Base-by-base conservation (phyloP, 495 filamentous ascomycete species). In the Xylaria palmicola region DNA sequence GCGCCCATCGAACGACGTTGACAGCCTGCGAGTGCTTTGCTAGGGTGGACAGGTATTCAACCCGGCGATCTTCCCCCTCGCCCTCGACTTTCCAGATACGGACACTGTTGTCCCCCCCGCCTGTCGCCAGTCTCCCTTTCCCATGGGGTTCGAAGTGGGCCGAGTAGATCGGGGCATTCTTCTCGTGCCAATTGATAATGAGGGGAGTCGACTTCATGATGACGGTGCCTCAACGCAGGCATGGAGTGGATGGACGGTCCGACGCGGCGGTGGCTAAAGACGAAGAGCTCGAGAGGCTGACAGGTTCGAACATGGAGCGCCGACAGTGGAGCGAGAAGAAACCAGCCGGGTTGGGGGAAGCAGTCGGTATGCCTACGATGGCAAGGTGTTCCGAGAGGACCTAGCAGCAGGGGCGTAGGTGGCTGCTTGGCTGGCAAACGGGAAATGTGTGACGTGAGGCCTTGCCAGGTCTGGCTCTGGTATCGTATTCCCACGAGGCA, bases 91-190 rank as follows among this genome's bases (percentile, higher is more conserved):
- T 91, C 94, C 94, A 99, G 61, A 98, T 90, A 75, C 94, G 84
- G 70, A 99, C 91, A 81, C 97, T 94, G 74, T 95, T 96, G 75
- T 99, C 94, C 68, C 95, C 95, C 62, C 94, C 94, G 63, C 87
- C 93, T 6, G 94, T 98, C 52, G 94, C 95, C 60, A 98, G 76
- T 65, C 95, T 88, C 52, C 90, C 90, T 75, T 93, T 97, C 64
- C 93, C 92, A 76, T 94, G 86, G 15, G 90, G 90, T 68, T 98
- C 91, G 75, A 97, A 98, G 76, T 97, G 92, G 65, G 90, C 90
- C 30, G 93, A 96, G 74, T 96, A 98, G 65, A 98, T 93, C 48
- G 93, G 93, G 63, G 88, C 83, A 76, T 95, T 96, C 65, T 93
- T 90, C 66, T 96, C 90, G 74, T 97, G 95, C 94, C 94, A 97